Evolutionary conservation across 495 filamentous ascomycete species (phyloP), one percentile per base, ranked within the genome.

Genomic region (Penicillium silybi): DNA sequence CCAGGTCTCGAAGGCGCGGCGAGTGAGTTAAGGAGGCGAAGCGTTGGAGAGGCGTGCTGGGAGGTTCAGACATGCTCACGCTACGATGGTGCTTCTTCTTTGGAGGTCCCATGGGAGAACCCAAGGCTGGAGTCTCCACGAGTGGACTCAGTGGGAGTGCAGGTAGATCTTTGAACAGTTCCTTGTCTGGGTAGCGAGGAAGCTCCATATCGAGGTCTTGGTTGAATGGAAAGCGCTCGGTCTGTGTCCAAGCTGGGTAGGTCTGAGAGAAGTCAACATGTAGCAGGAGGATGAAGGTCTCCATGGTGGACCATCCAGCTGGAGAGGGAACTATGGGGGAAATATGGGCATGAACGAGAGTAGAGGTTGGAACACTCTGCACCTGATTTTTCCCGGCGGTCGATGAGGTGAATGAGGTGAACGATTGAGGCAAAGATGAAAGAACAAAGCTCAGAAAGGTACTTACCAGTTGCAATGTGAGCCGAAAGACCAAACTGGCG

Each of bases 151-250:
- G 9, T 32, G 29, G 29, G 11, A 32, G 2, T 2, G 4, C 8
- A 1, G 8, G 29, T 1, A 32, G 29, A 8, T 64, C 53, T 2
- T 39, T 39, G 37, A 19, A 39, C 16, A 17, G n/a, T 39, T 39
- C 37, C n/a, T 39, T 16, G n/a, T 9, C 37, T 10, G 37, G 37
- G 18, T 4, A 9, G 4, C 16, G 13, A 16, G 19, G 29, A 41
- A 34, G 42, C 45, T 7, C 35, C 35, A 37, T 61, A 45, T 65
- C 65, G 1, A 37, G 34, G 6, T 48, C 62, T 6, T 70, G 51
- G 44, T 64, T 70, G 59, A 69, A 68, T 6, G 66, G 67, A 44
- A 65, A 66, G 34, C 55, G 57, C 27, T 42, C 61, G 48, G 32
- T 53, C 55, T 1, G 49, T 44, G 23, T 63, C 45, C 7, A 41